phyloP scores from a whole-genome alignment of 1,284 basidiomycete species.

The Ceratobasidium sp. region DNA sequence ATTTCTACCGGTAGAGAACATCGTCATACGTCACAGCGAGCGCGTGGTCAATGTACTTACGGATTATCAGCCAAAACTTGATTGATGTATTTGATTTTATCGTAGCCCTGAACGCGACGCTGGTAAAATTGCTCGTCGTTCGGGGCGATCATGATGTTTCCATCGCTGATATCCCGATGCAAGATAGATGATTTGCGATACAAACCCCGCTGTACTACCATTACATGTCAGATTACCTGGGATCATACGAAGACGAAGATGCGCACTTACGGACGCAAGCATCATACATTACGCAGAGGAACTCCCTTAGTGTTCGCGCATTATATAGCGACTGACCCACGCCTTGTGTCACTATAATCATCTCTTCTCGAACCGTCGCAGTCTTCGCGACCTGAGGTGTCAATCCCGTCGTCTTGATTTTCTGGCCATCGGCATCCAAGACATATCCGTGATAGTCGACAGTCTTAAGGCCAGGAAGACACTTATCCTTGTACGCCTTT shows the following conservation, averaged over 20 bases:
- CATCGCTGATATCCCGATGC: slow-evolving; percentile 17
- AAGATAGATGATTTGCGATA: neutral
- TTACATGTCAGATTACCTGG: too few species aligned
- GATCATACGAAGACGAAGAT: too few species aligned
- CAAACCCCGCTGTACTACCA: slow-evolving; percentile 12
- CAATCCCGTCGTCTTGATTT: neutral
- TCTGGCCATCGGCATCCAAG: neutral
- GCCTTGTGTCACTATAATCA: slow-evolving; percentile 8
- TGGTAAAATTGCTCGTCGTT: neutral
- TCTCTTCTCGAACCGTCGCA: neutral
- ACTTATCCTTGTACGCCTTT: neutral
- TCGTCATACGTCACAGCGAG: too few species aligned
- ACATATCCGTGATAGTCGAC: neutral
- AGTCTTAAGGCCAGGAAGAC: neutral
- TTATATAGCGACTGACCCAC: neutral
- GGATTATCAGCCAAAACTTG: neutral
- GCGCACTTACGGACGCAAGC: slow-evolving; percentile 15
- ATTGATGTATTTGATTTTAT: neutral
- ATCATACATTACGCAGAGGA: slow-evolving; percentile 32
- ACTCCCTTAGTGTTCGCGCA: neutral
- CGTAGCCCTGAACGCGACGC: neutral
- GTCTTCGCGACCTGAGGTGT: neutral
- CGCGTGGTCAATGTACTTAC: neutral
- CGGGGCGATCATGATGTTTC: slow-evolving; percentile 18
- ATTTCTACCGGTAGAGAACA: too few species aligned